Conservation (phyloP, 1,284 basidiomycete species). For the Rhodotorula glutinis region DNA sequence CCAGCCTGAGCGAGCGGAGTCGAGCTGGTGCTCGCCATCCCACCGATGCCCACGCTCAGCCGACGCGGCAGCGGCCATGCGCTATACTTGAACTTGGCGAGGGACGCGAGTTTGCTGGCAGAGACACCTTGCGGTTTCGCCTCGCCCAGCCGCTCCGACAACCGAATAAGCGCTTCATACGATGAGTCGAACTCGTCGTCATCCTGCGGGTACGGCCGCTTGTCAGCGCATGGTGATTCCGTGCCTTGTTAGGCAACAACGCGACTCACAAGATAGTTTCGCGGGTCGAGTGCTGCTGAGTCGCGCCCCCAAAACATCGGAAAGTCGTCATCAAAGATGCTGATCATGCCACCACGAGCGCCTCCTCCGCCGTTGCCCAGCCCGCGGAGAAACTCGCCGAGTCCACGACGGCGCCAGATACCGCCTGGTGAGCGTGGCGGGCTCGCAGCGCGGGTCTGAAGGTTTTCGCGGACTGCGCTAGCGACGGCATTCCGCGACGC, state of each 20-base stretch:
- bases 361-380: slow-evolving; percentile 7
- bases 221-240: neutral
- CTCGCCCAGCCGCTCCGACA: slow-evolving; percentile 34
- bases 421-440: slow-evolving; percentile 19
- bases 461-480: neutral
- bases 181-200: slow-evolving; percentile 36
- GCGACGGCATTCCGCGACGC: neutral
- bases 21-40: slow-evolving; percentile 17
- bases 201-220: slow-evolving; percentile 1
- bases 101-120: slow-evolving; percentile 4
- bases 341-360: neutral
- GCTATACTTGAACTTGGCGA: slow-evolving; percentile 24
- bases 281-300: slow-evolving; percentile 28
- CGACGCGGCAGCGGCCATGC: slow-evolving; percentile 26
- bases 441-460: neutral
- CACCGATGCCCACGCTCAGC: neutral
- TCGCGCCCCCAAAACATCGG: slow-evolving; percentile 11
- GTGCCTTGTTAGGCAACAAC: neutral
- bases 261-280: slow-evolving; percentile 34
- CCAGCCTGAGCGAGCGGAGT: slow-evolving; percentile 22
- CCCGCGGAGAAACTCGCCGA: slow-evolving; percentile 27
- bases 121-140: slow-evolving; percentile 35
- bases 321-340: slow-evolving; percentile 33
- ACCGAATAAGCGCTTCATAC: slow-evolving; percentile 36
- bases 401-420: neutral